Evolutionary conservation across 1,139 yeast species (phyloP).

Genomic region (Arxiozyma telluris): DNA sequence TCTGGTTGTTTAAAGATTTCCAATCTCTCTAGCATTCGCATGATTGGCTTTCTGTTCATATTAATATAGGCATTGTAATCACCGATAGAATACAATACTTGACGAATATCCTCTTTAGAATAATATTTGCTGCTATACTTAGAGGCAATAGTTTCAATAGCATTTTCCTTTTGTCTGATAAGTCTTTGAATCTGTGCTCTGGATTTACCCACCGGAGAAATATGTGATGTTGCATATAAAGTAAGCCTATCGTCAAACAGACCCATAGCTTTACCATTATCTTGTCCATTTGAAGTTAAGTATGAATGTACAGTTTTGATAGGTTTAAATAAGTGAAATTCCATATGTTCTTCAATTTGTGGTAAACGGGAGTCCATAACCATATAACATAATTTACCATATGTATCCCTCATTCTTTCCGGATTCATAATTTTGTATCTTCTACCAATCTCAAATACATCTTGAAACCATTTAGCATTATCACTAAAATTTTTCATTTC

Average conservation of each 20-base stretch:
- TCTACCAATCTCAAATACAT: conserved; percentile 63
- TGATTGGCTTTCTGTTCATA: conserved; percentile 56
- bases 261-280: conserved; percentile 33
- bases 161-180: conserved; percentile 52
- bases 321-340: conserved; percentile 62
- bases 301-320: conserved; percentile 49
- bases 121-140: conserved; percentile 32
- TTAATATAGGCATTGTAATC: conserved; percentile 66
- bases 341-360: conserved; percentile 57
- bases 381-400: conserved; percentile 70
- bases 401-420: conserved; percentile 62
- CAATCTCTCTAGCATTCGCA: conserved; percentile 48
- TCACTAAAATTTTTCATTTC: conserved; percentile 55
- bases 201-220: conserved; percentile 47
- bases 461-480: conserved; percentile 60
- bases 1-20: conserved; percentile 41
- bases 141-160: conserved; percentile 48
- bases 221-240: conserved; percentile 55
- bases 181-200: conserved; percentile 44
- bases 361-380: conserved; percentile 71
- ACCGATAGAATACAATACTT: conserved; percentile 61
- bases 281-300: conserved; percentile 33
- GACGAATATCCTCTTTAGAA: conserved; percentile 51
- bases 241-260: conserved; percentile 49
- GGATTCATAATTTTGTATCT: conserved; percentile 75